These are phyloP conservation scores for Cotoneaster glaucophyllus DNA, from an alignment of 306 rosid species.

Conservation along the genomic window DNA sequence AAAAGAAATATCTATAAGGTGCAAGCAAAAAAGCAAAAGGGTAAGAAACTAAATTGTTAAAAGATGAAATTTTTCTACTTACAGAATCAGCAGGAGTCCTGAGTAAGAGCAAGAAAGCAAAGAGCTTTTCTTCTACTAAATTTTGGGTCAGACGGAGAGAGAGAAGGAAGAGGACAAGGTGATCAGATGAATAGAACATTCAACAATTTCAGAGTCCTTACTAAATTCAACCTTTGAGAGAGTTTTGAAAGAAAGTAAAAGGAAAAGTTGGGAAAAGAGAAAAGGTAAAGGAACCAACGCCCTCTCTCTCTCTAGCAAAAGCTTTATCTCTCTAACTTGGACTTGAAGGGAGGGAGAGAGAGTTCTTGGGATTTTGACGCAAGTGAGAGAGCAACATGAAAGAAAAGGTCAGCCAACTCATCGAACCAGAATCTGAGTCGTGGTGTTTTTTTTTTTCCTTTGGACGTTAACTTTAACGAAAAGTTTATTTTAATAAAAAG, in stretches of 20 bases:
- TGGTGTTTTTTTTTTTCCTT: neutral
- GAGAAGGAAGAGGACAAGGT: neutral
- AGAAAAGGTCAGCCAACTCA: slow-evolving; percentile 15
- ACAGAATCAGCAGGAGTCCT: slow-evolving; percentile 4
- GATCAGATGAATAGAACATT: slow-evolving; percentile 20
- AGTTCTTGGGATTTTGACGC: neutral
- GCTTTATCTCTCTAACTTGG: neutral
- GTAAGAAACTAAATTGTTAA: neutral
- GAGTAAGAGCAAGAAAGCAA: slow-evolving; percentile 4
- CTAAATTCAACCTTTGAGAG: neutral
- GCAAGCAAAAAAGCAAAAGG: neutral
- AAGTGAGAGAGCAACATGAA: neutral
- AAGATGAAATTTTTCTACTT: slow-evolving; percentile 1
- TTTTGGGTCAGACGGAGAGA: neutral
- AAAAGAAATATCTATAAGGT: neutral
- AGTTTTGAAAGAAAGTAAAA: neutral
- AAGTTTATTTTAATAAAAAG: too few relatives aligned
- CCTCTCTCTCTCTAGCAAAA: neutral
- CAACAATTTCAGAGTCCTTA: slow-evolving; percentile 4
- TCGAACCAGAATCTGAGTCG: neutral
- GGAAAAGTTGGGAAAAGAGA: neutral
- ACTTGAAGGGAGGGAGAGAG: neutral
- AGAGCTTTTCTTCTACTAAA: neutral
- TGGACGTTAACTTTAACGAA: too few relatives aligned
- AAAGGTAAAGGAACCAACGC: neutral